phyloP scores from a whole-genome alignment of 176 grass and related monocot species.

The Avena insularis region DNA sequence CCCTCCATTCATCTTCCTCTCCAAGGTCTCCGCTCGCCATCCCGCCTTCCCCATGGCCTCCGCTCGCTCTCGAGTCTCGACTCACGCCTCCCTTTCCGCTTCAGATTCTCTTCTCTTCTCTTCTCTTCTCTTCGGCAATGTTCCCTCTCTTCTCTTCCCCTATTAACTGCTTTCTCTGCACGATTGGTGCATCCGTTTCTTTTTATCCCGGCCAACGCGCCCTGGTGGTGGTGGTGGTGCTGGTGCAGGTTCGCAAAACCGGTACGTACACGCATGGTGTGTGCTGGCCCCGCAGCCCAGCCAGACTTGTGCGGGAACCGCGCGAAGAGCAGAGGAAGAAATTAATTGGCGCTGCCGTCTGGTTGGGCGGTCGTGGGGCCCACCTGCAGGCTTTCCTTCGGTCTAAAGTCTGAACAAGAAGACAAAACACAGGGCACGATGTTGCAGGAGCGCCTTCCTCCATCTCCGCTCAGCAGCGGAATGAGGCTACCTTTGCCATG shows the following conservation, averaged over 20 bases:
- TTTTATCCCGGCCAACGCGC: not conserved
- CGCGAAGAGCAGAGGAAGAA: not conserved
- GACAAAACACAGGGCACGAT: not conserved
- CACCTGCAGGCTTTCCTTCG: not conserved
- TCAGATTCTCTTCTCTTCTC: not conserved
- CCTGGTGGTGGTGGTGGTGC: not conserved
- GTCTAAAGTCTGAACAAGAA: not conserved
- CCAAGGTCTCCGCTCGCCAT: not conserved
- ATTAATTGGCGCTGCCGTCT: not conserved
- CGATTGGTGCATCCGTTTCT: not conserved
- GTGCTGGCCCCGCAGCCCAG: too few relatives aligned
- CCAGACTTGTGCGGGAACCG: not conserved
- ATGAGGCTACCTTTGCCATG: not conserved
- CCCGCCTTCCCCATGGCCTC: not conserved
- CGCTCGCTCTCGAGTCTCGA: not conserved
- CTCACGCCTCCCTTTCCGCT: not conserved
- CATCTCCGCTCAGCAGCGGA: not conserved
- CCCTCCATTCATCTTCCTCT: not conserved
- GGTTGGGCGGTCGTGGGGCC: not conserved
- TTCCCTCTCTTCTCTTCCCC: not conserved
- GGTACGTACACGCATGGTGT: not conserved
- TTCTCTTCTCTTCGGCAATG: not conserved
- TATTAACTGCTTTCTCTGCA: not conserved
- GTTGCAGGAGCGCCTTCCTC: not conserved
- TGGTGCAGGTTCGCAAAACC: not conserved